phyloP scores from a whole-genome alignment of 2,329 filamentous ascomycete genomes.

The Pseudogymnoascus sp. region DNA sequence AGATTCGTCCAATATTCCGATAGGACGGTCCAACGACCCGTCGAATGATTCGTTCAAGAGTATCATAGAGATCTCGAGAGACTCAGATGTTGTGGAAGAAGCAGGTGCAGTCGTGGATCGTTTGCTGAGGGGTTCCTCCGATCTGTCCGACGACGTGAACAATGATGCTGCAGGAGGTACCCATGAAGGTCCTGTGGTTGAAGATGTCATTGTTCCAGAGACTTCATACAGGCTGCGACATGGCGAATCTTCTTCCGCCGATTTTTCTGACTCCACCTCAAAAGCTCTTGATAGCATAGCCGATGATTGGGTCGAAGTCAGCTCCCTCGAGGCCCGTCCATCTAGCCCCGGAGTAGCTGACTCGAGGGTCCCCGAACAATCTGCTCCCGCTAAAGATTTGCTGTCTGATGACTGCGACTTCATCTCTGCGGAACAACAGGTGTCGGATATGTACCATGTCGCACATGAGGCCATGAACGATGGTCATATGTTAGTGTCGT shows the following conservation, averaged over 20 bases:
- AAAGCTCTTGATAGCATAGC: background rate
- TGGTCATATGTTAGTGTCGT: background rate
- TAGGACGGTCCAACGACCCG: background rate
- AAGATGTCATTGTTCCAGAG: background rate
- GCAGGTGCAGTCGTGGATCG: background rate
- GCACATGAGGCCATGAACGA: background rate
- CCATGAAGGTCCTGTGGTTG: background rate
- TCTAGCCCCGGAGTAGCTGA: background rate
- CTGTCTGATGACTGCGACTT: background rate
- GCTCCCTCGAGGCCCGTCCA: background rate
- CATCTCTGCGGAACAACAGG: background rate
- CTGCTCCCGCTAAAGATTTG: background rate
- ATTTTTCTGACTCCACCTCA: background rate
- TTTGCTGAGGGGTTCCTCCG: background rate
- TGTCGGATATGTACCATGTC: background rate
- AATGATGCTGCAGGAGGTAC: background rate
- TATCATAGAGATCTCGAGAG: background rate
- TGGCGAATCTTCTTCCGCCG: background rate
- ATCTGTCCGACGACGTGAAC: background rate
- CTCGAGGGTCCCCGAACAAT: background rate
- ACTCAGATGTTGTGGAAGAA: background rate
- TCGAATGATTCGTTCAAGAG: background rate
- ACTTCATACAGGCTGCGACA: background rate
- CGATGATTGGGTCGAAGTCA: conserved; percentile 1
- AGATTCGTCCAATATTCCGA: background rate